phyloP scores from a whole-genome alignment of 1,139 yeast species.

The Yamadazyma spencermartinsiae region DNA sequence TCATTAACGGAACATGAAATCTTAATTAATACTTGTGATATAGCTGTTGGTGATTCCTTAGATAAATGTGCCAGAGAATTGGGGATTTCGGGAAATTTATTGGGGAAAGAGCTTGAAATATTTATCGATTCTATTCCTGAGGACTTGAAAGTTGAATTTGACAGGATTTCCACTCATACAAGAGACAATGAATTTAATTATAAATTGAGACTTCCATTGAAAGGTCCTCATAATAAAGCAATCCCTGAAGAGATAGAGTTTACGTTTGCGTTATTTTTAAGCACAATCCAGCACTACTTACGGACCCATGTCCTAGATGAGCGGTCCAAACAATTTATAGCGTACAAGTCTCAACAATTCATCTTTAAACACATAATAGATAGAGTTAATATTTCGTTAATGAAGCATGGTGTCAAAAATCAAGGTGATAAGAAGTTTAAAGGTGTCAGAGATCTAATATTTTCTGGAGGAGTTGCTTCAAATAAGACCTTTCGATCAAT shows the following conservation, averaged over 20 bases:
- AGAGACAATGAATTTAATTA: conserved; percentile 31
- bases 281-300: conserved; percentile 46
- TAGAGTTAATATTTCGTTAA: conserved; percentile 56
- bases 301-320: conserved; percentile 19
- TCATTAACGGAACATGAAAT: conserved; percentile 67
- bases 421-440: conserved; percentile 35
- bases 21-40: conserved; percentile 74
- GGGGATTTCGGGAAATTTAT: conserved; percentile 78
- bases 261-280: conserved; percentile 78
- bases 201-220: conserved; percentile 33
- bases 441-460: conserved; percentile 59
- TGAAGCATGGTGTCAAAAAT: conserved; percentile 29
- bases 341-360: conserved; percentile 62
- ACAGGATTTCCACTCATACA: conserved; percentile 21
- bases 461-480: conserved; percentile 95
- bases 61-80: conserved; percentile 91
- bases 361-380: conserved; percentile 72
- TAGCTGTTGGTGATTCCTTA: conserved; percentile 90
- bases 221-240: conserved; percentile 29
- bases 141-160: conserved; percentile 21
- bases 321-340: conserved; percentile 42
- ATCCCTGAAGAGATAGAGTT: conserved; percentile 46
- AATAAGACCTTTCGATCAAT: conserved; percentile 58
- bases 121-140: conserved; percentile 42
- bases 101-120: conserved; percentile 78